Conservation (phyloP, 371 early-diverging fungal species). For the Syncephalastrum contaminatum region DNA sequence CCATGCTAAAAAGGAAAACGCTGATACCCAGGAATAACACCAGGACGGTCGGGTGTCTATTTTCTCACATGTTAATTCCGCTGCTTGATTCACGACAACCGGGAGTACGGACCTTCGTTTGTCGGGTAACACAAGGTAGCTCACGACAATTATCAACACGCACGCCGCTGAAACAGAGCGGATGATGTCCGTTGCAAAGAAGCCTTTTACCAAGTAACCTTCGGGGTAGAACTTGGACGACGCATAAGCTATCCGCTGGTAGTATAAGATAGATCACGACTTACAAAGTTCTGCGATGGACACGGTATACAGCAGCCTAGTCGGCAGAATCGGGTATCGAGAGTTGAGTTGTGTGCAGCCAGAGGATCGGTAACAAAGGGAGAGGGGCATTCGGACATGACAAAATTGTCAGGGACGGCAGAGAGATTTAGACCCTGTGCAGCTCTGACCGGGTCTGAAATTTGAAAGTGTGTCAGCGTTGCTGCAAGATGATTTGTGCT, state of each 20-base stretch:
- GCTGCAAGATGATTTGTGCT: background rate
- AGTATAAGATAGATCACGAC: conserved; percentile 20
- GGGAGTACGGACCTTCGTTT: conserved; percentile 39
- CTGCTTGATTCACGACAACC: background rate
- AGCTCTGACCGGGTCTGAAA: background rate
- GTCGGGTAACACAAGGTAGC: conserved; percentile 59
- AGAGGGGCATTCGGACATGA: conserved; percentile 33
- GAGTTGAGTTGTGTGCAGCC: conserved; percentile 17
- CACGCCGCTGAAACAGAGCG: conserved; percentile 53
- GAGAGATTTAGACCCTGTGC: conserved; percentile 17
- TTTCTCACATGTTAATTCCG: background rate
- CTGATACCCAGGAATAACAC: conserved; percentile 59
- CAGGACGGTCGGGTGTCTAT: conserved; percentile 66
- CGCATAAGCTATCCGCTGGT: conserved; percentile 24
- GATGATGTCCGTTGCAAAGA: conserved; percentile 48
- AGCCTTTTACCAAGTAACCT: conserved; percentile 46
- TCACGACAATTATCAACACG: conserved; percentile 51
- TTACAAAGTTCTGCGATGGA: conserved; percentile 39
- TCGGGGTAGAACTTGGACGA: conserved; percentile 39
- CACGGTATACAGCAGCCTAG: conserved; percentile 45
- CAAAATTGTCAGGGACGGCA: conserved; percentile 28
- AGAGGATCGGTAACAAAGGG: conserved; percentile 41
- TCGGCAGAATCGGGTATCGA: conserved; percentile 20
- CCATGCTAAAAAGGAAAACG: conserved; percentile 54
- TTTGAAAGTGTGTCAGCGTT: background rate